Evolutionary conservation across 1,139 yeast genomes (phyloP), one percentile per base, ranked within the genome.

Genomic region (Sugiyamaella xylanicola): DNA sequence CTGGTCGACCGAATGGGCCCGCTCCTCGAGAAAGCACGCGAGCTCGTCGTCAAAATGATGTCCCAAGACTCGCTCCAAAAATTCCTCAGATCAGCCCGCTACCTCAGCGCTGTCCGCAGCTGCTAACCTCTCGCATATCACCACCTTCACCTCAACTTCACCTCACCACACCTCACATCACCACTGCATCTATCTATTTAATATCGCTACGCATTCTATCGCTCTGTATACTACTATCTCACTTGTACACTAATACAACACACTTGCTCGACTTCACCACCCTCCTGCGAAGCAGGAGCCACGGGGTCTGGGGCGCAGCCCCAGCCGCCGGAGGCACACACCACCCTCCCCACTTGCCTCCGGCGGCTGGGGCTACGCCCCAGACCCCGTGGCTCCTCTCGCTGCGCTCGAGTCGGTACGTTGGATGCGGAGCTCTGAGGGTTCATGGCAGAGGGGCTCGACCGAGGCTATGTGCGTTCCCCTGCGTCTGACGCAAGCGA

Each of bases 41-140:
- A 62, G n/a, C 79, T 79, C 49, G 78, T 86, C 48, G 80, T 78
- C 62, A 73, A 75, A 44, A 72, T 88, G 69, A 84, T 89, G 87
- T 87, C 85, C 63, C 77, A 72, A 39, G 96, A 88, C 69, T 86
- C 95, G 11, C 75, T 86, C 50, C 88, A 88, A 1, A 87, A 87
- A 68, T 88, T 88, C 63, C 62, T 86, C 39, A 72, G 69, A 15
- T 78, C 83, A 0, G 72, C 71, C 4, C 64, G 72, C 3, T 74
- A 72, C 54, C 54, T 48, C 48, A 48, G 48, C 3, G 57, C 55
- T 9, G 39, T 54, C 41, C 51, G 52, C 19, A 22, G 40, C 8
- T 37, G 21, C 16, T 48, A 37, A 25, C 15, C 43, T 13, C 40
- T 8, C 7, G 40, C n/a, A n/a, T n/a, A n/a, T n/a, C n/a, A n/a